phyloP scores from a whole-genome alignment of 352 stramenopile genomes.

The Phytophthora sp. region DNA sequence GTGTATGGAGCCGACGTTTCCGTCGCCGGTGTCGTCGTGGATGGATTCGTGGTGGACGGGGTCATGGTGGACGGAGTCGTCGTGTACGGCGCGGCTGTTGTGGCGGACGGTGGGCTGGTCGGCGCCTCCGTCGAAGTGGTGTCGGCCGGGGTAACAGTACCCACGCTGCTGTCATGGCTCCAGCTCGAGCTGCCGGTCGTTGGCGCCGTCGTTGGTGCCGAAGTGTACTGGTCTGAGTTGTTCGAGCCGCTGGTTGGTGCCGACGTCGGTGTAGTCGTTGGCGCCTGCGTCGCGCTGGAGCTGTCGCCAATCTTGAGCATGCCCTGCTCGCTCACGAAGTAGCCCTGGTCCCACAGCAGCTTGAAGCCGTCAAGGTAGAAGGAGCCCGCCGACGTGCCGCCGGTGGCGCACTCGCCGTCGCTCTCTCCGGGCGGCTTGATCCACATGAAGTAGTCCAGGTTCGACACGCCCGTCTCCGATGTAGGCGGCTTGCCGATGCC shows the following conservation, averaged over 20 bases:
- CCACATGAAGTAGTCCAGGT: conserved; percentile 74
- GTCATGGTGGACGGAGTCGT: background rate
- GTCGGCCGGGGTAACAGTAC: conserved; percentile 21
- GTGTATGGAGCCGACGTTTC: conserved; percentile 3
- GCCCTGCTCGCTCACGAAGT: conserved; percentile 48
- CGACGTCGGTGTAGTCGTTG: conserved; percentile 2
- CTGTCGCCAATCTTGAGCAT: conserved; percentile 22
- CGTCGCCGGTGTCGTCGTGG: background rate
- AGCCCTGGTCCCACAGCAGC: conserved; percentile 66
- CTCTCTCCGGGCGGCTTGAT: conserved; percentile 66
- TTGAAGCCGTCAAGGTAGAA: conserved; percentile 63
- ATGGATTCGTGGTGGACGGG: background rate
- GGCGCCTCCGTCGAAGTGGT: conserved; percentile 4
- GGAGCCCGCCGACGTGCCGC: conserved; percentile 41
- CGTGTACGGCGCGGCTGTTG: conserved; percentile 6
- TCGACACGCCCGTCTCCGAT: conserved; percentile 41
- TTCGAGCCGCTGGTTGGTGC: conserved; percentile 1
- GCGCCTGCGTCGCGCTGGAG: conserved; percentile 1
- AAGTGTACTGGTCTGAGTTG: conserved; percentile 1
- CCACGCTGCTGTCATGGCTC: conserved; percentile 15
- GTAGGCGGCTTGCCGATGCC: conserved; percentile 59
- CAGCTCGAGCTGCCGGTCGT: conserved; percentile 14
- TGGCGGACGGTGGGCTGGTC: conserved; percentile 3
- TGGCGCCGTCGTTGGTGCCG: background rate
- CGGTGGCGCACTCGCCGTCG: conserved; percentile 53